These are phyloP conservation scores for Populus davidiana DNA, from an alignment of 345 rosid species.

Conservation along the genomic window DNA sequence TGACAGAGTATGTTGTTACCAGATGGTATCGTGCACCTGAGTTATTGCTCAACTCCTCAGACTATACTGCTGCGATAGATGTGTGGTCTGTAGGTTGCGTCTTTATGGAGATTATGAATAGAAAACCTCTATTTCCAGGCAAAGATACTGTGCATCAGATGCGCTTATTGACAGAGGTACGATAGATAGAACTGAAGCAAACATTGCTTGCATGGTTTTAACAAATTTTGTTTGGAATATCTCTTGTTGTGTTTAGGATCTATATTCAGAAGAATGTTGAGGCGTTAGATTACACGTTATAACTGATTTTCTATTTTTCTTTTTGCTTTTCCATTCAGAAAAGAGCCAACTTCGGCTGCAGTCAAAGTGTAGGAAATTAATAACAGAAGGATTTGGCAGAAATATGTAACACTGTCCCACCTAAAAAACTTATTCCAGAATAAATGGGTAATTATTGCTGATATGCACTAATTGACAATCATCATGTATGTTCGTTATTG, in stretches of 20 bases:
- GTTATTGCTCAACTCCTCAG: slow-evolving; percentile 79
- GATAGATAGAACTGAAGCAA: slow-evolving; percentile 14
- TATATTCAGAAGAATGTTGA: neutral
- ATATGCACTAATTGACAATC: neutral
- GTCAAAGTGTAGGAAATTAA: neutral
- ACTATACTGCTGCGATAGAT: slow-evolving; percentile 89
- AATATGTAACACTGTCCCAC: no score
- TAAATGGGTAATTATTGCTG: neutral
- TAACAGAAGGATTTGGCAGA: no score
- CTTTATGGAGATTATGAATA: slow-evolving; percentile 93
- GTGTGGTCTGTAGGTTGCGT: slow-evolving; percentile 99
- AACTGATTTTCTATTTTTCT: neutral
- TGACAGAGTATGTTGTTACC: slow-evolving; percentile 98
- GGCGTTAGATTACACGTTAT: neutral
- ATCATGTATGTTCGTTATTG: neutral
- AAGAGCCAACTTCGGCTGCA: neutral
- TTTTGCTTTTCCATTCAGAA: neutral
- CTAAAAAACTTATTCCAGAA: no score
- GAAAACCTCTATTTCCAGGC: slow-evolving; percentile 92
- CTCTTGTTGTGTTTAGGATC: neutral
- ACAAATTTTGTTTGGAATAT: neutral
- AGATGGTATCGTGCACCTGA: slow-evolving; percentile 99
- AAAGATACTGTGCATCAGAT: slow-evolving; percentile 93
- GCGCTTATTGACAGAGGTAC: slow-evolving; percentile 84
- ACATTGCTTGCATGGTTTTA: neutral